These are phyloP conservation scores for Phoma sp. DNA, from an alignment of 2,329 filamentous ascomycete genomes.

Conservation along the genomic window DNA sequence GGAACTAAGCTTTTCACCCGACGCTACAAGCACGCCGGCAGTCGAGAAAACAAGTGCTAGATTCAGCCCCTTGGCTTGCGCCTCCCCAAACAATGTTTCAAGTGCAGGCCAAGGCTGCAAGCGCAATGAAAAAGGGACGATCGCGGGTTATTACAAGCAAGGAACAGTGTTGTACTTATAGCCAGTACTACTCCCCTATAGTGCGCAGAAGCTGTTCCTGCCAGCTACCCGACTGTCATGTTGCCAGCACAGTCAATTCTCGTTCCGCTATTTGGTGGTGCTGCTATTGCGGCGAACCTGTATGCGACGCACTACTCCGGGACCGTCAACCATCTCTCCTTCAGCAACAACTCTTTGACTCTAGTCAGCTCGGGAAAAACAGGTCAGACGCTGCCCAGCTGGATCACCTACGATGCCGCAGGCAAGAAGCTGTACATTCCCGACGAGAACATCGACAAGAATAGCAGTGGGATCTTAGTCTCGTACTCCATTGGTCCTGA, in stretches of 20 bases:
- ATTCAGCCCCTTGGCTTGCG: constrained; percentile 14
- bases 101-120: constrained; percentile 12
- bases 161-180: constrained; percentile 9
- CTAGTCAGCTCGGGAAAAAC: constrained; percentile 31
- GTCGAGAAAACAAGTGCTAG: constrained; percentile 7
- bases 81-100: constrained; percentile 15
- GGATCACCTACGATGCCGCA: constrained; percentile 41
- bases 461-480: constrained; percentile 27
- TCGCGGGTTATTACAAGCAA: constrained; percentile 5
- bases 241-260: constrained; percentile 30
- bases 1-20: neutral
- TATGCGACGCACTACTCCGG: constrained; percentile 44
- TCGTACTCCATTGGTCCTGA: constrained; percentile 38
- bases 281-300: constrained; percentile 38
- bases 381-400: constrained; percentile 38
- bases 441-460: constrained; percentile 33
- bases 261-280: constrained; percentile 34
- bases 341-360: constrained; percentile 33
- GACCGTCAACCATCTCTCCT: constrained; percentile 39
- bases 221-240: constrained; percentile 23
- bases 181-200: neutral
- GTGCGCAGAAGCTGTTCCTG: neutral
- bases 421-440: constrained; percentile 39
- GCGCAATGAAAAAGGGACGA: constrained; percentile 8
- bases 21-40: constrained; percentile 9